Percentiles rank a stretch among this genome's conserved stretches.
Conservation (phyloP, 345 rosid genomes). For the Tarenaya hassleriana region DNA sequence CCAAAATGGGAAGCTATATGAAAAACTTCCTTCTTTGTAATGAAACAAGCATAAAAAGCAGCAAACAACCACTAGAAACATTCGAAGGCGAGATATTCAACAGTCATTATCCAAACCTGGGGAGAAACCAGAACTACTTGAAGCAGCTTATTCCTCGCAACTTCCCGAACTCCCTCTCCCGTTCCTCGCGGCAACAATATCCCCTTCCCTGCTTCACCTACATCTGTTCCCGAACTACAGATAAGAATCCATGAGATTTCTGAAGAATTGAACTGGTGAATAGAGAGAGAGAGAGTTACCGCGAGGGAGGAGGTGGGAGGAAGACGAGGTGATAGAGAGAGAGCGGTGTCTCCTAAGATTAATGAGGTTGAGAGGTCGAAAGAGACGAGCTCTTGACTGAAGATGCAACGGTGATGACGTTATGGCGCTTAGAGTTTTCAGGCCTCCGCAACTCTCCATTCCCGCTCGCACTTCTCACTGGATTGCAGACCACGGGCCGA, state of each 20-base stretch:
- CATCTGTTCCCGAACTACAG: conserved; percentile 3
- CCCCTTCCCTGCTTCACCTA: conserved; percentile 40
- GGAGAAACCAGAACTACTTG: conserved; percentile 95
- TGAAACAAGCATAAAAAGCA: background rate
- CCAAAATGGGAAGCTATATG: background rate
- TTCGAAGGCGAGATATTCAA: background rate
- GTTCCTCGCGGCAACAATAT: conserved; percentile 38
- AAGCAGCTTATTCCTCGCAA: conserved; percentile 47
- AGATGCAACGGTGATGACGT: conserved; percentile 29
- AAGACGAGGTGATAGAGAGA: conserved; percentile 18
- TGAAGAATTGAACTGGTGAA: background rate
- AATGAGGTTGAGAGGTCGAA: conserved; percentile 27
- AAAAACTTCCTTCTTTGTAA: background rate
- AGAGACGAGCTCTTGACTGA: conserved; percentile 25
- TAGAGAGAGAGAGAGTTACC: conserved; percentile 16
- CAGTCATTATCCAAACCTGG: conserved; percentile 40
- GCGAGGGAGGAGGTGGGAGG: conserved; percentile 35
- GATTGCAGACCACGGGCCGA: background rate
- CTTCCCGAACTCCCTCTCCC: conserved; percentile 36
- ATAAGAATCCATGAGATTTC: background rate
- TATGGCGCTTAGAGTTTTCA: conserved; percentile 35
- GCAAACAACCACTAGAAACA: background rate
- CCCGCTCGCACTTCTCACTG: background rate
- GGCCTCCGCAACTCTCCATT: conserved; percentile 26
- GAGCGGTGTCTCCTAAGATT: conserved; percentile 30